Percentiles rank a stretch among this genome's conserved stretches.
Conservation (phyloP, 495 filamentous ascomycete species). For the Cercophora samala region DNA sequence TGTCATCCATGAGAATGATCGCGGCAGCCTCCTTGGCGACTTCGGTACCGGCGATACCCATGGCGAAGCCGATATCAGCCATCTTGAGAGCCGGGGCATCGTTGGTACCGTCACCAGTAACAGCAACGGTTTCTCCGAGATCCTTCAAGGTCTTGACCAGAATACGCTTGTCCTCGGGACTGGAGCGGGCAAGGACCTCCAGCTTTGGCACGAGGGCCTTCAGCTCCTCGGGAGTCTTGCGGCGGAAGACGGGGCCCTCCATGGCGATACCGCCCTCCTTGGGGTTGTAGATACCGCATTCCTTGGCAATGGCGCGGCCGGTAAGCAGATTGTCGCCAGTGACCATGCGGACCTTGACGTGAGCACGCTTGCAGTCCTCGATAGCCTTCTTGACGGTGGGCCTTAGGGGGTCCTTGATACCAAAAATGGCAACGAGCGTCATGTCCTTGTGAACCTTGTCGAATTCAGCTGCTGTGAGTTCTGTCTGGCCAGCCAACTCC, state of each 20-base stretch:
- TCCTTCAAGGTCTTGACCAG: slow-evolving; percentile 70
- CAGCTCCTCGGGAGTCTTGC: slow-evolving; percentile 65
- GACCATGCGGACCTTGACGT: slow-evolving; percentile 85
- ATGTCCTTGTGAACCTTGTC: slow-evolving; percentile 69
- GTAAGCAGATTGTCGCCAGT: slow-evolving; percentile 84
- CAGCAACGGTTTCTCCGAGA: slow-evolving; percentile 75
- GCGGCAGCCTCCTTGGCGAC: slow-evolving; percentile 89
- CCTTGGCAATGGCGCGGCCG: slow-evolving; percentile 73
- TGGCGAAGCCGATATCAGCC: slow-evolving; percentile 90
- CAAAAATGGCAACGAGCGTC: slow-evolving; percentile 75
- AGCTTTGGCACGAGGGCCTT: slow-evolving; percentile 67
- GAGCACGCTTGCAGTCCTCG: slow-evolving; percentile 67
- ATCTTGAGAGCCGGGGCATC: slow-evolving; percentile 83
- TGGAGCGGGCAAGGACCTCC: slow-evolving; percentile 81
- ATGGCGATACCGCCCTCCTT: slow-evolving; percentile 72
- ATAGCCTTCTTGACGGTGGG: slow-evolving; percentile 74
- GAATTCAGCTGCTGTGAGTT: slow-evolving; percentile 64
- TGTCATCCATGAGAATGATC: slow-evolving; percentile 89
- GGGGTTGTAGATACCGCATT: slow-evolving; percentile 79
- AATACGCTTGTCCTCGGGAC: slow-evolving; percentile 83
- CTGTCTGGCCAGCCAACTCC: slow-evolving; percentile 65
- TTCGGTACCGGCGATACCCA: slow-evolving; percentile 88
- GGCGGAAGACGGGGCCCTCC: slow-evolving; percentile 82
- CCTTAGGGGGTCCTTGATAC: slow-evolving; percentile 87
- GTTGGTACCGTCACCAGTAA: slow-evolving; percentile 88